A percentile compares a stretch with the other conserved stretches of the same genome.
Evolutionary conservation across 768 basidiomycete species (phyloP).

Genomic region (Pisolithus microcarpus): DNA sequence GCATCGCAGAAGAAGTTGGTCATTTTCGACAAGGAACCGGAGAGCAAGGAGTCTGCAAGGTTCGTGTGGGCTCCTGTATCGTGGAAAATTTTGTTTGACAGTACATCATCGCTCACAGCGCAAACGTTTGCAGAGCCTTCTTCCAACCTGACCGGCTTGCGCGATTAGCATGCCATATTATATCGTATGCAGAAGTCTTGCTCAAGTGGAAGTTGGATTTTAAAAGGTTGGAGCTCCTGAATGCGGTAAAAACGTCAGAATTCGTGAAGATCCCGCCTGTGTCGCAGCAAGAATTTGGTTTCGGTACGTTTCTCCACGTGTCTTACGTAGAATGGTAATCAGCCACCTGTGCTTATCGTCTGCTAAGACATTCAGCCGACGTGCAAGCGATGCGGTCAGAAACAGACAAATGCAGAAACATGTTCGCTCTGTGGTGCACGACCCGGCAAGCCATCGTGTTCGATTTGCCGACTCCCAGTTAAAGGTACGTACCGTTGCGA

Average conservation of each 20-base stretch:
- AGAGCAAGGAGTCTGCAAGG: conserved; percentile 9
- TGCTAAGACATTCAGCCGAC: conserved; percentile 39
- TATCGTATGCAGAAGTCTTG: conserved; percentile 68
- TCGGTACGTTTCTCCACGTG: conserved; percentile 10
- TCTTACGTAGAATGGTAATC: not conserved
- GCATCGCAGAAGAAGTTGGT: conserved; percentile 35
- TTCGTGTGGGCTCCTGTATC: conserved; percentile 1
- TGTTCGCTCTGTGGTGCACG: conserved; percentile 40
- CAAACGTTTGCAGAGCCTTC: conserved; percentile 6
- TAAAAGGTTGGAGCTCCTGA: conserved; percentile 69
- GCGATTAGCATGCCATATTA: conserved; percentile 47
- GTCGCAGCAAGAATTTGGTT: conserved; percentile 30
- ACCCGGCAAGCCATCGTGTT: conserved; percentile 48
- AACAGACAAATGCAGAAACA: conserved; percentile 27
- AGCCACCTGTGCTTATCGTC: not conserved
- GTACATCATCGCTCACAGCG: not conserved
- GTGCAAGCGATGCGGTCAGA: conserved; percentile 39
- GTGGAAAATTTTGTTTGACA: not conserved
- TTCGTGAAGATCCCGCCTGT: conserved; percentile 16
- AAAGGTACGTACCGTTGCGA: conserved; percentile 42
- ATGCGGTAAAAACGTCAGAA: conserved; percentile 41
- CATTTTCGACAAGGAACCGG: conserved; percentile 23
- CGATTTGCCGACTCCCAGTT: conserved; percentile 69
- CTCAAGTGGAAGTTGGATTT: conserved; percentile 65
- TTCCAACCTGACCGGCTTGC: conserved; percentile 27